Conservation (phyloP, 208 protist species). For the Entamoeba invadens region DNA sequence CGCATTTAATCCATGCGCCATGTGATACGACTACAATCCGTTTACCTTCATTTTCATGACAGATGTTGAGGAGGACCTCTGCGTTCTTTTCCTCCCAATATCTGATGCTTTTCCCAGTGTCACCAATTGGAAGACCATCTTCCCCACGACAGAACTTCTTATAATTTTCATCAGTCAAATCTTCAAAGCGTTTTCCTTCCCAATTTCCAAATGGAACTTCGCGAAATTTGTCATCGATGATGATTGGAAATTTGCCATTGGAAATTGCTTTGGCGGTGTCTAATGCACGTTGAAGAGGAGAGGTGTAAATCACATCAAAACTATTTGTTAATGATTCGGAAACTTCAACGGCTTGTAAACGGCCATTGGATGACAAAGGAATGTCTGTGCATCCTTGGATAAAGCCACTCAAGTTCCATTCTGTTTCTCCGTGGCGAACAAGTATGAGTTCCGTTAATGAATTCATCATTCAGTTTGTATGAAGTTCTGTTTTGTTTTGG, state of each 20-base stretch:
- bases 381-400: background rate
- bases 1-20: background rate
- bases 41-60: background rate
- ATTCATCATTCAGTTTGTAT: background rate
- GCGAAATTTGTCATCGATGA: background rate
- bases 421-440: background rate
- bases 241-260: background rate
- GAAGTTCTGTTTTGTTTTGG: too few species aligned
- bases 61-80: background rate
- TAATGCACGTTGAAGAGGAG: background rate
- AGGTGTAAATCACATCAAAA: background rate
- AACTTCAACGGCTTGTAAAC: background rate
- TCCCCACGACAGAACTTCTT: background rate
- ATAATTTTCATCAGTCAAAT: background rate
- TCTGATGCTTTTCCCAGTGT: background rate
- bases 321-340: background rate
- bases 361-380: background rate
- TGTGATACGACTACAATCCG: background rate
- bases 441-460: background rate
- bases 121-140: background rate
- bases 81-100: background rate
- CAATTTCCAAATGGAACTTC: background rate
- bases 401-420: background rate
- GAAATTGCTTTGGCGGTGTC: background rate
- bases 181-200: background rate